Conservation (phyloP, 352 stramenopile species). For the Hyaloperonospora brassicae region DNA sequence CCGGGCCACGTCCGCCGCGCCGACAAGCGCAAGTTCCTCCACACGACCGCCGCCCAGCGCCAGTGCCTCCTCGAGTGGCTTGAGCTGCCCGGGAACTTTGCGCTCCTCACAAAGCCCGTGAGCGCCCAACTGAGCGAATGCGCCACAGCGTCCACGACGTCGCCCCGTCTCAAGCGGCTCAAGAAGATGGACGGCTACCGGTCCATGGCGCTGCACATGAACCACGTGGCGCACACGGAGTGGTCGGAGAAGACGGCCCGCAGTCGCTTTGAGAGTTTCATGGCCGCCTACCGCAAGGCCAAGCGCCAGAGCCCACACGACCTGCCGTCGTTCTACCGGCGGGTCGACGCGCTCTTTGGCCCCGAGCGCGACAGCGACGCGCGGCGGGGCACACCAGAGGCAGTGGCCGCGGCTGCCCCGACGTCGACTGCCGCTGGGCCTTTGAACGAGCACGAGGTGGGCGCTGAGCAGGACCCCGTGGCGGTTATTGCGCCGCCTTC, state of each 20-base stretch:
- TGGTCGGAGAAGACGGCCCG: conserved; percentile 46
- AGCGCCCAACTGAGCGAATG: conserved; percentile 1
- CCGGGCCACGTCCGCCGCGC: neutral
- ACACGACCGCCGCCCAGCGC: conserved; percentile 43
- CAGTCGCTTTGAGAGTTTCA: conserved; percentile 51
- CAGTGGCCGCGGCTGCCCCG: conserved; percentile 1
- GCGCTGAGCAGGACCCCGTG: too few relatives aligned
- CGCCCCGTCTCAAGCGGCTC: conserved; percentile 20
- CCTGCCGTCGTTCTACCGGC: conserved; percentile 6
- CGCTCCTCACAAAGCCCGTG: conserved; percentile 28
- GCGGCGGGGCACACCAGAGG: conserved; percentile 16
- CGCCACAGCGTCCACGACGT: neutral
- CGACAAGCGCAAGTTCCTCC: conserved; percentile 37
- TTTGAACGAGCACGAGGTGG: too few relatives aligned
- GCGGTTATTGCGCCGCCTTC: too few relatives aligned
- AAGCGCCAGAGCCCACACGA: conserved; percentile 13
- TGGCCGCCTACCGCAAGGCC: conserved; percentile 36
- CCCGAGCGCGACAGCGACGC: conserved; percentile 3
- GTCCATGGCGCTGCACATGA: conserved; percentile 43
- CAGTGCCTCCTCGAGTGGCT: conserved; percentile 49
- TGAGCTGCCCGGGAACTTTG: conserved; percentile 39
- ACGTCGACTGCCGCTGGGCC: too few relatives aligned
- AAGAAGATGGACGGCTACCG: conserved; percentile 53
- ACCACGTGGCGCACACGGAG: conserved; percentile 23
- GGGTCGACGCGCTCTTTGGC: conserved; percentile 16